Evolutionary conservation across 2,329 filamentous ascomycete species (phyloP), one percentile per base, ranked within the genome.

Genomic region (Xylaria sp.): DNA sequence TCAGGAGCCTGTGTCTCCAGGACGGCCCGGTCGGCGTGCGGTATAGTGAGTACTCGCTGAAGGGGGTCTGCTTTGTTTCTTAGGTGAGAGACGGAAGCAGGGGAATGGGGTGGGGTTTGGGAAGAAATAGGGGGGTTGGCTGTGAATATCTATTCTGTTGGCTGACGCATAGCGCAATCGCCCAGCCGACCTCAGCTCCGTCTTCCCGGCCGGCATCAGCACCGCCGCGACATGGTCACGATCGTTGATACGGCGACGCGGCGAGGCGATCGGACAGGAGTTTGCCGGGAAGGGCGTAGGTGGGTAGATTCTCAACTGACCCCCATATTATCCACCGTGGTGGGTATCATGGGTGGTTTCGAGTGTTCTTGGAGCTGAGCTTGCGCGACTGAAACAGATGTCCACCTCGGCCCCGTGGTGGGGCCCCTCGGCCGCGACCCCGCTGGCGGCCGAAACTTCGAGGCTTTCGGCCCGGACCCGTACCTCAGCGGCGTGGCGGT

Each of bases 151-250:
- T 44, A n/a, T 41, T 39, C 1, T 54, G 20, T 41, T 53, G 40
- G 56, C 39, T 39, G n/a, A 38, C 29, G 20, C 7, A 3, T 16
- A n/a, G 4, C 16, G 19, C 37, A 5, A 8, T 9, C 40, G 9
- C 4, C 16, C 51, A 66, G 64, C 82, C 58, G 87, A 90, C 68
- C 84, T 85, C 64, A 83, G 83, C 62, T 87, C 85, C 44, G 86
- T 84, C 0, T 92, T 91, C 69, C 83, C 89, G 0, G 84, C 88
- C 1, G 89, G 88, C 45, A 77, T 90, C 56, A 90, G 86, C 50
- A 80, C 86, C 8, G 90, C 87, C 7, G 87, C 88, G 0, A 89
- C 88, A 2, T 93, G 87, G 82, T 86, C 89, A 66, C 82, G 83
- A 46, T 72, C 79, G 19, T 76, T 92, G 38, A 84, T 89, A 47